Evolutionary conservation across 179 eudicot species (phyloP).

Genomic region (Nepenthes alata): DNA sequence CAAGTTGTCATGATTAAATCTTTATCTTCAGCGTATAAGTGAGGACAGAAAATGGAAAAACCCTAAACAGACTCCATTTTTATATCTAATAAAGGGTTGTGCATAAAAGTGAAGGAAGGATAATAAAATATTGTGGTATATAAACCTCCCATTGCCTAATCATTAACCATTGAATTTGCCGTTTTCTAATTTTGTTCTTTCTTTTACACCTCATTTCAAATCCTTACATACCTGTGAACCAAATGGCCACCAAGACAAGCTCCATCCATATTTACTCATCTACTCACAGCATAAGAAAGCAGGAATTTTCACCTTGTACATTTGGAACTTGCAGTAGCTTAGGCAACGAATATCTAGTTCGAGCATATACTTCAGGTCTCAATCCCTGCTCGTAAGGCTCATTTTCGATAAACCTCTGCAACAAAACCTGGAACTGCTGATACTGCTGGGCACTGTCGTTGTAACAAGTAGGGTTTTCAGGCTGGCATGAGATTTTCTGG

Average conservation of each 20-base stretch:
- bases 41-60: too few species aligned
- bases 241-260: too few species aligned
- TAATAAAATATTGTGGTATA: too few species aligned
- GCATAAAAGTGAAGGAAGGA: too few species aligned
- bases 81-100: too few species aligned
- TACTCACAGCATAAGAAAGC: background rate
- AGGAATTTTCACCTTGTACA: constrained; percentile 44
- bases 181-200: too few species aligned
- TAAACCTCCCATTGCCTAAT: background rate
- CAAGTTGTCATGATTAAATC: too few species aligned
- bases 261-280: too few species aligned
- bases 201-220: too few species aligned
- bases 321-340: constrained; percentile 82
- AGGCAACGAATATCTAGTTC: constrained; percentile 55
- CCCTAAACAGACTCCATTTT: too few species aligned
- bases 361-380: constrained; percentile 74
- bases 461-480: constrained; percentile 54
- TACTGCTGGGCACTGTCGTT: constrained; percentile 82
- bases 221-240: too few species aligned
- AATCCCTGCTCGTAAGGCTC: constrained; percentile 78
- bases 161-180: background rate
- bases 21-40: too few species aligned
- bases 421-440: constrained; percentile 85
- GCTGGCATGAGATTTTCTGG: constrained; percentile 67
- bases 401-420: constrained; percentile 85